Conservation (phyloP, 495 filamentous ascomycete genomes). For the Annulohypoxylon moriforme region DNA sequence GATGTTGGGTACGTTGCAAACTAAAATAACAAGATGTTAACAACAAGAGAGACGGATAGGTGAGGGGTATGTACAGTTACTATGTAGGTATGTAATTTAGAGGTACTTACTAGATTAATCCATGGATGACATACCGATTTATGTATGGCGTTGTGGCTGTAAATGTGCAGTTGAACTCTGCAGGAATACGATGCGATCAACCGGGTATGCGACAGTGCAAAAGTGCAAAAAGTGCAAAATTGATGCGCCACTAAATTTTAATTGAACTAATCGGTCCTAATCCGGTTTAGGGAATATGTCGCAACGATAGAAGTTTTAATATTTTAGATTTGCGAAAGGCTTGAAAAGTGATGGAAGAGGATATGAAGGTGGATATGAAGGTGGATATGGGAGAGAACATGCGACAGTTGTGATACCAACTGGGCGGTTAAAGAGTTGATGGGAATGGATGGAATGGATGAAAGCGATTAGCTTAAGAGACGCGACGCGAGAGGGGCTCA, state of each 20-base stretch:
- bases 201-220: slow-evolving; percentile 7
- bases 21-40: slow-evolving; percentile 18
- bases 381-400: slow-evolving; percentile 4
- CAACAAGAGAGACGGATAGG: neutral
- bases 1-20: neutral
- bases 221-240: neutral
- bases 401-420: slow-evolving; percentile 22
- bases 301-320: neutral
- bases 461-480: slow-evolving; percentile 21
- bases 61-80: neutral
- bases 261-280: neutral
- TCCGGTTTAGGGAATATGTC: neutral
- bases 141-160: neutral
- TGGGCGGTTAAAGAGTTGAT: slow-evolving; percentile 23
- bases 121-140: neutral
- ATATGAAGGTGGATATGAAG: too few relatives aligned
- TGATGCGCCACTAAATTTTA: slow-evolving; percentile 1
- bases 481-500: slow-evolving; percentile 42
- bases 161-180: neutral
- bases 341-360: neutral
- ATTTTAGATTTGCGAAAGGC: neutral
- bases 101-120: neutral
- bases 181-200: slow-evolving; percentile 12
- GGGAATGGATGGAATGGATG: slow-evolving; percentile 37
- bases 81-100: neutral